Conservation (phyloP, 768 basidiomycete species). For the Suillus variegatus region DNA sequence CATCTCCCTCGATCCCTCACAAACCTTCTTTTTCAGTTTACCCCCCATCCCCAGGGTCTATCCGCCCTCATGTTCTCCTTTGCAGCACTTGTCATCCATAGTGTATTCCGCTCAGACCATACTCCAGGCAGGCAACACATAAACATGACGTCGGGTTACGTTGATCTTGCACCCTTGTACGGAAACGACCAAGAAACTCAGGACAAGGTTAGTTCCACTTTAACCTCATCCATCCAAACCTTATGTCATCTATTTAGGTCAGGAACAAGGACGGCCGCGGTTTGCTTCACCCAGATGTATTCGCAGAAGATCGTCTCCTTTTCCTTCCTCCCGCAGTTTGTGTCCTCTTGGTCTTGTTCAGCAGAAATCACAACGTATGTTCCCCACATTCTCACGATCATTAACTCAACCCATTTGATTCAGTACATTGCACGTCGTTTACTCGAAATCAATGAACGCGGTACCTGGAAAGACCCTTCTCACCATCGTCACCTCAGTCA, state of each 20-base stretch:
- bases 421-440: constrained; percentile 81
- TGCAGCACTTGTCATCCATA: constrained; percentile 83
- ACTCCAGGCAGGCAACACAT: constrained; percentile 48
- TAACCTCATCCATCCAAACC: neutral
- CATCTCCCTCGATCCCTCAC: constrained; percentile 3
- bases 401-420: neutral
- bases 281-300: constrained; percentile 65
- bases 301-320: constrained; percentile 77
- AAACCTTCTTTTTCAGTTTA: constrained; percentile 49
- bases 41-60: constrained; percentile 75
- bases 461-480: constrained; percentile 58
- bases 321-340: constrained; percentile 79
- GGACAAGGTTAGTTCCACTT: constrained; percentile 46
- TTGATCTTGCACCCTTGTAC: constrained; percentile 83
- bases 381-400: neutral
- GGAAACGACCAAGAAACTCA: constrained; percentile 68
- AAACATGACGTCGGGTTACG: constrained; percentile 86
- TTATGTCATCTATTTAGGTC: constrained; percentile 15
- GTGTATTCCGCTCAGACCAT: constrained; percentile 84
- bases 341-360: constrained; percentile 81
- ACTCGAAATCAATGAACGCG: constrained; percentile 79
- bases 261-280: constrained; percentile 63
- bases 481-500: constrained; percentile 36
- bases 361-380: constrained; percentile 84
- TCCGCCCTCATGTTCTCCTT: constrained; percentile 82